Evolutionary conservation across 495 filamentous ascomycete species (phyloP).

Genomic region (Usnea hakonensis): DNA sequence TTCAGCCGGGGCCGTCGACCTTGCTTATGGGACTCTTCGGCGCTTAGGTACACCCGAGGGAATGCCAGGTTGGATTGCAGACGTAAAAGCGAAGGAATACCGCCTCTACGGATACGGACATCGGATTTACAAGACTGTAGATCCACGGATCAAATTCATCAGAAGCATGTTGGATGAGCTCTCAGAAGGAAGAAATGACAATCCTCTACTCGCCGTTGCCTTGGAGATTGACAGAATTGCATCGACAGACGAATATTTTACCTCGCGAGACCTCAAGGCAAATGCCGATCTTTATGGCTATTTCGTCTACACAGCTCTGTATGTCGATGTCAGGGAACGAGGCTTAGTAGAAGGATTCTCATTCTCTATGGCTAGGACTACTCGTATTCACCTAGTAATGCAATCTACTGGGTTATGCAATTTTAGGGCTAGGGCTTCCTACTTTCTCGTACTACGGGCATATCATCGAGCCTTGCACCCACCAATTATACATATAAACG

Average conservation of each 20-base stretch:
- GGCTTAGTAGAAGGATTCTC: too few relatives aligned
- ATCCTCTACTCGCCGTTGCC: conserved; percentile 42
- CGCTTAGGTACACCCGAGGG: conserved; percentile 38
- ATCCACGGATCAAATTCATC: conserved; percentile 41
- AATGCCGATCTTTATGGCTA: conserved; percentile 49
- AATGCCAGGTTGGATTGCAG: conserved; percentile 35
- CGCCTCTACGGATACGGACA: conserved; percentile 51
- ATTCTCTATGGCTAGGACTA: too few relatives aligned
- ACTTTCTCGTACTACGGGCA: too few relatives aligned
- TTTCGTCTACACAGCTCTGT: conserved; percentile 45
- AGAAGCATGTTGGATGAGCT: conserved; percentile 35
- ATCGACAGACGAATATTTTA: conserved; percentile 41
- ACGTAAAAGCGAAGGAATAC: conserved; percentile 40
- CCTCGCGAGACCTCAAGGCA: conserved; percentile 38
- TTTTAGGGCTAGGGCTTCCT: too few relatives aligned
- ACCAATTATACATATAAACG: too few relatives aligned
- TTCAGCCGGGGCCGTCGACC: conserved; percentile 49
- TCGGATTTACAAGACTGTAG: conserved; percentile 43
- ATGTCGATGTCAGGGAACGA: too few relatives aligned
- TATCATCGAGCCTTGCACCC: too few relatives aligned
- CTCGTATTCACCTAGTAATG: too few relatives aligned
- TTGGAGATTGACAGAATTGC: conserved; percentile 43
- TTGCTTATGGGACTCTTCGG: conserved; percentile 38
- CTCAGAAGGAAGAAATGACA: conserved; percentile 23
- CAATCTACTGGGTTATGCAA: too few relatives aligned